These are phyloP conservation scores for Zanthoxylum bungeanum DNA, from an alignment of 345 rosid genomes.

Conservation along the genomic window DNA sequence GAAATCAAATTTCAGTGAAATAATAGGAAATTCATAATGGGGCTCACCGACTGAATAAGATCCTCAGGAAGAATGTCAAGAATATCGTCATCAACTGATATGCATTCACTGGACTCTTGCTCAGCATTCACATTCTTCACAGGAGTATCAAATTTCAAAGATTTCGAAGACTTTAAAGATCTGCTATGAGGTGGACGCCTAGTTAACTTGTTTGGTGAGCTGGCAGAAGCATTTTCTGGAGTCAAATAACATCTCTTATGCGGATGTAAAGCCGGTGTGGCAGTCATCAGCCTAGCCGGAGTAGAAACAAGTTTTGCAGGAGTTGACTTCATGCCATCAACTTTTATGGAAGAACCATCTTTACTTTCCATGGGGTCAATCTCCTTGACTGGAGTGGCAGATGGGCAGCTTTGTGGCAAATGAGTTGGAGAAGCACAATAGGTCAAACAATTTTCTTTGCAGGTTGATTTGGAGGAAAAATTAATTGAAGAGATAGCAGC, in stretches of 20 bases:
- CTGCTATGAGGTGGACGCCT: slow-evolving; percentile 59
- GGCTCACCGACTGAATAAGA: slow-evolving; percentile 63
- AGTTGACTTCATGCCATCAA: slow-evolving; percentile 37
- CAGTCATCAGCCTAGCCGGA: slow-evolving; percentile 45
- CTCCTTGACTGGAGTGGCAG: slow-evolving; percentile 47
- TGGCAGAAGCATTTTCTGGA: slow-evolving; percentile 44
- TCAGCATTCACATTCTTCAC: slow-evolving; percentile 24
- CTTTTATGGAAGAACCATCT: slow-evolving; percentile 24
- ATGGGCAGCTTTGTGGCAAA: slow-evolving; percentile 5
- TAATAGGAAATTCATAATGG: not conserved
- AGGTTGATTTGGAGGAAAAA: slow-evolving; percentile 17
- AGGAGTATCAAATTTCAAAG: slow-evolving; percentile 59
- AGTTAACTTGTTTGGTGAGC: slow-evolving; percentile 45
- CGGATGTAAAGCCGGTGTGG: slow-evolving; percentile 36
- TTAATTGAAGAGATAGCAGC: slow-evolving; percentile 26
- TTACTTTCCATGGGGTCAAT: not conserved
- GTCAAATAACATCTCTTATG: slow-evolving; percentile 52
- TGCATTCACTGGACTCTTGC: slow-evolving; percentile 21
- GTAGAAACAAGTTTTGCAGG: slow-evolving; percentile 64
- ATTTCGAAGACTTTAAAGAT: slow-evolving; percentile 53
- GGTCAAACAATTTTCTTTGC: not conserved
- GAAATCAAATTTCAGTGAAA: not conserved
- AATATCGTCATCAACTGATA: slow-evolving; percentile 40
- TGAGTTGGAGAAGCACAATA: too few relatives aligned
- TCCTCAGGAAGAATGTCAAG: slow-evolving; percentile 48